Conservation (phyloP, 257 asterid species). For the Salvia splendens region DNA sequence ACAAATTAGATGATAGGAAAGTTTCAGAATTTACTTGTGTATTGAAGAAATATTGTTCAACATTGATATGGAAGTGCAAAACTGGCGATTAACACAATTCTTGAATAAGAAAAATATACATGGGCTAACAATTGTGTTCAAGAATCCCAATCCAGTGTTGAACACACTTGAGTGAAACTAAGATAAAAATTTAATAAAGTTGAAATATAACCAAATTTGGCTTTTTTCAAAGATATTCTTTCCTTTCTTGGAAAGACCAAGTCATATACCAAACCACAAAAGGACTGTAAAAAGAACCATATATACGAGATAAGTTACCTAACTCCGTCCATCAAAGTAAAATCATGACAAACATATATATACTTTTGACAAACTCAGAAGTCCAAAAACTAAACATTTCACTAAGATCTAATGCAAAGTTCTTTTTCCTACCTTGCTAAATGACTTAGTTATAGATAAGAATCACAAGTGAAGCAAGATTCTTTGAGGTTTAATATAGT, state of each 20-base stretch:
- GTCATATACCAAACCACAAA: background rate
- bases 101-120: background rate
- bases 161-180: background rate
- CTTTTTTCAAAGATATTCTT: background rate
- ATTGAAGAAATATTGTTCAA: background rate
- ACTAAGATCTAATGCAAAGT: background rate
- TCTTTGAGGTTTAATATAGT: background rate
- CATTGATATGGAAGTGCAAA: background rate
- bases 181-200: background rate
- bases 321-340: background rate
- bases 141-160: background rate
- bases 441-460: background rate
- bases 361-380: constrained; percentile 6
- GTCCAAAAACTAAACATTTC: background rate
- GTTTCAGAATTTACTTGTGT: background rate
- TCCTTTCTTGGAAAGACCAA: background rate
- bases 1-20: constrained; percentile 4
- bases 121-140: background rate
- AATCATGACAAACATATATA: background rate
- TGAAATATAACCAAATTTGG: background rate
- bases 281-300: background rate
- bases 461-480: background rate
- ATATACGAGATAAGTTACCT: background rate
- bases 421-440: background rate
- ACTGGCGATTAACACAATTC: background rate